These are phyloP conservation scores for Botrytis cinerea DNA, from an alignment of 2,329 filamentous ascomycete genomes.

Conservation along the genomic window DNA sequence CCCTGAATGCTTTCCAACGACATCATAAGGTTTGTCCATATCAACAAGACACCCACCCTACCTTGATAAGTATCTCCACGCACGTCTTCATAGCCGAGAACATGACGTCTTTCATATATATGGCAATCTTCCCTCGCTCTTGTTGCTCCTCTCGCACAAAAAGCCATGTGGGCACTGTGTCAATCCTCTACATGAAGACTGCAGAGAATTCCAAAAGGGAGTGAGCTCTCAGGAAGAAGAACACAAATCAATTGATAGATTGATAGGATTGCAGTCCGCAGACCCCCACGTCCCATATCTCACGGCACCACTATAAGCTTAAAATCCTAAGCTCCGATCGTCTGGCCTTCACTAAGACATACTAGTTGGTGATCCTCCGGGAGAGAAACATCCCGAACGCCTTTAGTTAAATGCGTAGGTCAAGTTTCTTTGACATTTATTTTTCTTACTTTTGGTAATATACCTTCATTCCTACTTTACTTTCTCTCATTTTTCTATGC, in stretches of 20 bases:
- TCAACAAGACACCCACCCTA: background rate
- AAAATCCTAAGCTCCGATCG: background rate
- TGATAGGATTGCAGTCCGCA: background rate
- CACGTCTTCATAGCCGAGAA: background rate
- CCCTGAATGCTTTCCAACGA: background rate
- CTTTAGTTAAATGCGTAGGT: conserved; percentile 12
- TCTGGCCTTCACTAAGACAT: background rate
- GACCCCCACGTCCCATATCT: background rate
- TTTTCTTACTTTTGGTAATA: background rate
- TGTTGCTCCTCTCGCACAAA: background rate
- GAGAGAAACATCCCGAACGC: conserved; percentile 11
- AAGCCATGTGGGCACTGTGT: background rate
- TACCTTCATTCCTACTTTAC: background rate
- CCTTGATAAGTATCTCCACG: background rate
- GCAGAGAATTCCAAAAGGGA: background rate
- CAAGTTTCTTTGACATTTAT: background rate
- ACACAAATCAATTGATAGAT: background rate
- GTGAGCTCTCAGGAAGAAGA: background rate
- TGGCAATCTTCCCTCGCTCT: background rate
- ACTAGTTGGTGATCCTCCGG: conserved; percentile 9
- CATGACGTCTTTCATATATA: background rate
- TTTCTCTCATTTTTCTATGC: background rate
- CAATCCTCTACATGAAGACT: background rate
- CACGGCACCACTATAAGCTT: background rate
- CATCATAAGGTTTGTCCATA: background rate